phyloP scores from a whole-genome alignment of 2,329 filamentous ascomycete species.

The Hansfordia pulvinata region DNA sequence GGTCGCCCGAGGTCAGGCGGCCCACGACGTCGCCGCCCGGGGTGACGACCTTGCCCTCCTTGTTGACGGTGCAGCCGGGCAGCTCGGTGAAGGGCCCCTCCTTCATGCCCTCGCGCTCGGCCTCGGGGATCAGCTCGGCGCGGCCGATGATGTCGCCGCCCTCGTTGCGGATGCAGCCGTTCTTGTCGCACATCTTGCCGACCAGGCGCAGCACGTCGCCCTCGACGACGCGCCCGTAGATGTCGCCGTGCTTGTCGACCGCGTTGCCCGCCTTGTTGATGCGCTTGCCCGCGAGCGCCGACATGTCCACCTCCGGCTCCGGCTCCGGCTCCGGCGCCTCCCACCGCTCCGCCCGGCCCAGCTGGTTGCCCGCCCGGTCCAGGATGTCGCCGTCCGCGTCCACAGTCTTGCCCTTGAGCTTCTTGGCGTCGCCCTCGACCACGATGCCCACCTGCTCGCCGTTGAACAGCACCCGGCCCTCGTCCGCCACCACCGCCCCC shows the following conservation, averaged over 20 bases:
- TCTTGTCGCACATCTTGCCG: constrained; percentile 57
- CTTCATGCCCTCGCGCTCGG: constrained; percentile 47
- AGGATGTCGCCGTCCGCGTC: constrained; percentile 58
- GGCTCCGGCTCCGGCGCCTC: constrained; percentile 35
- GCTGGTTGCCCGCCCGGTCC: constrained; percentile 51
- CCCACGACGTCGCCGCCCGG: constrained; percentile 59
- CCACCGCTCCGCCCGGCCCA: constrained; percentile 57
- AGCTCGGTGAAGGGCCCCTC: constrained; percentile 60
- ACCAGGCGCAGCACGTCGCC: constrained; percentile 49
- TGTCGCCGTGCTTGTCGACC: constrained; percentile 37
- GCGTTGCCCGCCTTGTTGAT: constrained; percentile 58
- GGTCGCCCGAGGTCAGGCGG: constrained; percentile 54
- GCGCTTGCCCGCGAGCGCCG: constrained; percentile 52
- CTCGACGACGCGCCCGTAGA: constrained; percentile 53
- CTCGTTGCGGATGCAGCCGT: constrained; percentile 61
- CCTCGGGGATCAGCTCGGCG: constrained; percentile 53
- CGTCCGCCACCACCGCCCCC: constrained; percentile 34
- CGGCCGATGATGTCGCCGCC: constrained; percentile 56
- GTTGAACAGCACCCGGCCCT: constrained; percentile 37
- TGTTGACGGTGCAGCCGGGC: constrained; percentile 48
- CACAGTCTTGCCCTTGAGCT: constrained; percentile 49
- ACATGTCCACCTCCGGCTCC: constrained; percentile 40
- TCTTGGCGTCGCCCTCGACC: constrained; percentile 49
- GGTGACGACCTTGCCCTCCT: constrained; percentile 56
- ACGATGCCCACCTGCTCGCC: constrained; percentile 45